Evolutionary conservation across 129 eudicot species (phyloP).

Genomic region (Silybum marianum): DNA sequence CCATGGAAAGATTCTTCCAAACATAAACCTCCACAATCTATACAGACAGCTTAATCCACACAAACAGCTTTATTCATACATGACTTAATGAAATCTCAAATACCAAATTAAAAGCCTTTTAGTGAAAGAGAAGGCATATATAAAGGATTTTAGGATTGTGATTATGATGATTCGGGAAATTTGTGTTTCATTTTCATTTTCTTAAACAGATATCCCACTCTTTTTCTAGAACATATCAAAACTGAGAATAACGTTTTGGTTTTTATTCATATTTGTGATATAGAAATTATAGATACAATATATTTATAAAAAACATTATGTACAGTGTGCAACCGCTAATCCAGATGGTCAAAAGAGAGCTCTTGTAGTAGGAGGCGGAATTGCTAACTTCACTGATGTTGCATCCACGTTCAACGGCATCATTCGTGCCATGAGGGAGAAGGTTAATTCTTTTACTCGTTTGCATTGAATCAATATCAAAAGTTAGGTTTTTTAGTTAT

Average conservation of each 20-base stretch:
- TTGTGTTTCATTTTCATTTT: background rate
- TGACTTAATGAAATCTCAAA: too few relatives aligned
- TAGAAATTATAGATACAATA: background rate
- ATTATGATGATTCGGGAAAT: background rate
- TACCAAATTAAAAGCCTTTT: too few relatives aligned
- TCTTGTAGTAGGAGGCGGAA: slow-evolving; percentile 97
- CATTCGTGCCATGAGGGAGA: slow-evolving; percentile 93
- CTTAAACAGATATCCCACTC: background rate
- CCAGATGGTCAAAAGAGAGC: slow-evolving; percentile 93
- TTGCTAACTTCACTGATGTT: slow-evolving; percentile 98
- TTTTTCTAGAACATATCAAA: background rate
- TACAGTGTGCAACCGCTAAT: slow-evolving; percentile 96
- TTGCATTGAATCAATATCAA: background rate
- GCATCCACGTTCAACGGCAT: slow-evolving; percentile 99
- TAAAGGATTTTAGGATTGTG: background rate
- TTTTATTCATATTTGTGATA: slow-evolving; percentile 4
- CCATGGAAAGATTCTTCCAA: too few relatives aligned
- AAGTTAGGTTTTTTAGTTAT: too few relatives aligned
- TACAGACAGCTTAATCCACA: too few relatives aligned
- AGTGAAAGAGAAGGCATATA: background rate
- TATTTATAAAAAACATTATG: slow-evolving; percentile 1
- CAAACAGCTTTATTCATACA: too few relatives aligned
- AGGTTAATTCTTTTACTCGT: slow-evolving; percentile 52
- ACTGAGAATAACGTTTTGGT: background rate
- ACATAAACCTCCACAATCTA: too few relatives aligned